These are phyloP conservation scores for Scedosporium minutisporum DNA, from an alignment of 2,329 filamentous ascomycete genomes.

Conservation along the genomic window DNA sequence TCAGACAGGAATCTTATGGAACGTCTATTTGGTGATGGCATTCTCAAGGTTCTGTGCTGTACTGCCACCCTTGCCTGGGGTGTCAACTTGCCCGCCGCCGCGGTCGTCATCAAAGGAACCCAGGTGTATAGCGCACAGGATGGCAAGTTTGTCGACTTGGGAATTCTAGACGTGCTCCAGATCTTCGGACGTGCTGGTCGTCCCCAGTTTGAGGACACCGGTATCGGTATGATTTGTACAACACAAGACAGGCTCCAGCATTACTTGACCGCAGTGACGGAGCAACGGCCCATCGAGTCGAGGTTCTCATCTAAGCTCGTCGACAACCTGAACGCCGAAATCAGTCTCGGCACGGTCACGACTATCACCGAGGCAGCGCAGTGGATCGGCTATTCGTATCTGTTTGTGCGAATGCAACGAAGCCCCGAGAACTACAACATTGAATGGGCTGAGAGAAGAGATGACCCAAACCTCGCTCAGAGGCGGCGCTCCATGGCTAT, in stretches of 20 bases:
- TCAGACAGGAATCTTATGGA: slow-evolving; percentile 95
- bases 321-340: slow-evolving; percentile 94
- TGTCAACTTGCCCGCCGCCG: slow-evolving; percentile 94
- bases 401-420: slow-evolving; percentile 92
- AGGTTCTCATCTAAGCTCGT: slow-evolving; percentile 88
- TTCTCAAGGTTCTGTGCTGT: slow-evolving; percentile 96
- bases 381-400: slow-evolving; percentile 95
- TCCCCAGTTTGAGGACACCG: slow-evolving; percentile 93
- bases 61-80: slow-evolving; percentile 97
- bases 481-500: slow-evolving; percentile 78
- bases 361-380: slow-evolving; percentile 88
- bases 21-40: slow-evolving; percentile 76
- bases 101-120: slow-evolving; percentile 95
- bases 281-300: slow-evolving; percentile 96
- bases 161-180: slow-evolving; percentile 92
- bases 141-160: slow-evolving; percentile 91
- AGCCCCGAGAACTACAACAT: slow-evolving; percentile 91
- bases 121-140: slow-evolving; percentile 95
- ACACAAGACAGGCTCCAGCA: slow-evolving; percentile 88
- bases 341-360: slow-evolving; percentile 87
- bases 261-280: slow-evolving; percentile 85
- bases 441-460: slow-evolving; percentile 80
- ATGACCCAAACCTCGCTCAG: slow-evolving; percentile 82
- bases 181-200: slow-evolving; percentile 98
- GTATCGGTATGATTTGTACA: slow-evolving; percentile 97